Evolutionary conservation across 495 filamentous ascomycete species (phyloP), one percentile per base, ranked within the genome.

Genomic region (Neurospora sp.): DNA sequence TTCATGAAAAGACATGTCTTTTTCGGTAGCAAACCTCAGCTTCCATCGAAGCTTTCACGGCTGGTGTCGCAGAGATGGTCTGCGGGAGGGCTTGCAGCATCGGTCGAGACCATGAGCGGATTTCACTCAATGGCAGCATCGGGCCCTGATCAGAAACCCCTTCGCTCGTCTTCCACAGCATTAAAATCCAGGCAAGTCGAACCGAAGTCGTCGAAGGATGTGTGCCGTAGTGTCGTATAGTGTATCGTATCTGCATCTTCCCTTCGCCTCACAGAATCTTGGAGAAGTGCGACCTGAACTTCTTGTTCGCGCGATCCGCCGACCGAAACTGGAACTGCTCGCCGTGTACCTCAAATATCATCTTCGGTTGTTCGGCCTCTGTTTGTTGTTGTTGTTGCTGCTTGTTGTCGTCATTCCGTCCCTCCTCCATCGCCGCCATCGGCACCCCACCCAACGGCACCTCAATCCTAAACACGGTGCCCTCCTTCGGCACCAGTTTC

Each of bases 331-430:
- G 86, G 78, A 98, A 96, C 76, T 95, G 92, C 74, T 91, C 91
- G 18, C 96, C 96, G 76, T 94, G 90, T 1, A 98, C 83, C 81
- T 98, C 94, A 76, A 98, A 97, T 4, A 91, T 86, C 77, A 98
- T 77, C 73, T 78, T 79, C 74, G 83, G 73, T 62, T 66, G 74
- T 18, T 71, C 54, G 42, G 74, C 73, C 14, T 82, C 80, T 14
- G 46, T 54, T 46, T 81, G 80, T 10, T 54, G 70, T 4, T 31
- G 70, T 4, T 31, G 70, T 62, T 73, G 72, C 38, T 62, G 16
- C 7, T 62, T 20, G 27, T 35, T 18, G 8, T 8, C 42, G 1
- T 39, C 11, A 39, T 31, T 71, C 9, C 11, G 75, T 35, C 35
- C 72, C 70, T 11, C 70, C 70, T 35, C 38, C 76, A 74, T 4